A percentile compares a stretch with the other conserved stretches of the same genome.
phyloP scores from a whole-genome alignment of 345 rosid genomes.

The Populus tremula region DNA sequence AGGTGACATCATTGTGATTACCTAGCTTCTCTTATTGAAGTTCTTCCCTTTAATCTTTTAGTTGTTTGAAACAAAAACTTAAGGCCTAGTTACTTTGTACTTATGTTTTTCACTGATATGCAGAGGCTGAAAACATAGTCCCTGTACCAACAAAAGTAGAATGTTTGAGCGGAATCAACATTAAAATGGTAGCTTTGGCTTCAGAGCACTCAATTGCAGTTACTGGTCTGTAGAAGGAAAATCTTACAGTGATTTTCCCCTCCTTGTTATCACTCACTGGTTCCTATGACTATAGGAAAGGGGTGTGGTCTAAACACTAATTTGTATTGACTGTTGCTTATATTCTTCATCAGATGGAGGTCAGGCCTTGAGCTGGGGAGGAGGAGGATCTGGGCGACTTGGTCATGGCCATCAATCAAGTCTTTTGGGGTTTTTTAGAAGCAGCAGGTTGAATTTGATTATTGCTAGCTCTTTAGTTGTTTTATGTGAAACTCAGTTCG shows the following conservation, averaged over 20 bases:
- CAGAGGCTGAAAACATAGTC: constrained; percentile 62
- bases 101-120: constrained; percentile 16
- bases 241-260: neutral
- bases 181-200: constrained; percentile 70
- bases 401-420: constrained; percentile 83
- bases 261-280: neutral
- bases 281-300: neutral
- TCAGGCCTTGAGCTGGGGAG: constrained; percentile 88
- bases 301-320: neutral
- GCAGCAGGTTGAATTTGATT: constrained; percentile 52
- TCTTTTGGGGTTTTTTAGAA: constrained; percentile 58
- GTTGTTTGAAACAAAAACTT: neutral
- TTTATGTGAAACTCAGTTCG: neutral
- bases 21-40: neutral
- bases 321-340: constrained; percentile 9
- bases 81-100: neutral
- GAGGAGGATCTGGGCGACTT: constrained; percentile 79
- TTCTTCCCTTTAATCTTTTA: neutral
- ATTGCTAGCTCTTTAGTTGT: constrained; percentile 5
- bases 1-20: neutral
- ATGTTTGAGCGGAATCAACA: constrained; percentile 60
- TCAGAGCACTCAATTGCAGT: constrained; percentile 92
- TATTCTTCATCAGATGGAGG: constrained; percentile 56
- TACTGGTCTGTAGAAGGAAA: constrained; percentile 53
- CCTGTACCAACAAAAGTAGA: constrained; percentile 67